Percentiles rank a stretch among this genome's conserved stretches.
phyloP scores from a whole-genome alignment of 1,284 basidiomycete species.

The Sanghuangporus weigelae region DNA sequence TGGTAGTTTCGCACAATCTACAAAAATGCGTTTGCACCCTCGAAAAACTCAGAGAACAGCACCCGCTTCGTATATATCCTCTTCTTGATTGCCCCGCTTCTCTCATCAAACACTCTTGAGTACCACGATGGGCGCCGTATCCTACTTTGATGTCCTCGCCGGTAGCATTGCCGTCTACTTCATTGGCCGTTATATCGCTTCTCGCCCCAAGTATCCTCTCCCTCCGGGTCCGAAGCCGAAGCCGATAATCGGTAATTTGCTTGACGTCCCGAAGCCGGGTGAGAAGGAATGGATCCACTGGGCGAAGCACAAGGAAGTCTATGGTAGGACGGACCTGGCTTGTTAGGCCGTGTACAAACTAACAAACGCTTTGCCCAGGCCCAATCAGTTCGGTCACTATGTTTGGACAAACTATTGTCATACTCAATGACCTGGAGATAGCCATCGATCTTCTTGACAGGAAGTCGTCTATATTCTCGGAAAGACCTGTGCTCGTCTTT shows the following conservation, averaged over 20 bases:
- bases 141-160: conserved; percentile 5
- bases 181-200: neutral
- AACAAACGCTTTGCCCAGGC: neutral
- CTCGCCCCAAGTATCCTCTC: neutral
- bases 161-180: conserved; percentile 9
- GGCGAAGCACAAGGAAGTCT: conserved; percentile 16
- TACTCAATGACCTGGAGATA: conserved; percentile 10
- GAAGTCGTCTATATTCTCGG: conserved; percentile 10
- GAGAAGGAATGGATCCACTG: conserved; percentile 17
- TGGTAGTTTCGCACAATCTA: neutral
- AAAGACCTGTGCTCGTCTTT: conserved; percentile 13
- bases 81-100: neutral
- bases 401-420: conserved; percentile 14
- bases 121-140: neutral
- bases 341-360: neutral
- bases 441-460: conserved; percentile 16
- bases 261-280: conserved; percentile 15
- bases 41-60: neutral
- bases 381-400: conserved; percentile 16
- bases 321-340: conserved; percentile 2
- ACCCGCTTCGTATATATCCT: neutral
- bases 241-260: conserved; percentile 17
- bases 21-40: neutral
- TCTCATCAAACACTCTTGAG: neutral
- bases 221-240: conserved; percentile 18